phyloP scores from a whole-genome alignment of 2,329 filamentous ascomycete species.

The Pseudogymnoascus sp. region DNA sequence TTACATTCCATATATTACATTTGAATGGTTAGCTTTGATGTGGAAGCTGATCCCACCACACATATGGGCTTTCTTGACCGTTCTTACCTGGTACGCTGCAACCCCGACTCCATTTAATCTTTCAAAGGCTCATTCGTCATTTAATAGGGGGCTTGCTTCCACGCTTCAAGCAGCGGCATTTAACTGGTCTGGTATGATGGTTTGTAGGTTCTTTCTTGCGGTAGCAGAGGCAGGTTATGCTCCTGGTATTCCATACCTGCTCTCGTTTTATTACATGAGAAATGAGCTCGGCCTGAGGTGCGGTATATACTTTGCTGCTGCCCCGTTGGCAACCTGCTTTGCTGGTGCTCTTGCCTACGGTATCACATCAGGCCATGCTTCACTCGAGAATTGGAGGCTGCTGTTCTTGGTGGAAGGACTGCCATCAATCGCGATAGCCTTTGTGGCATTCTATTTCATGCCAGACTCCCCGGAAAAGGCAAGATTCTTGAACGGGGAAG shows the following conservation, averaged over 20 bases:
- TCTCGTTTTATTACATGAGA: constrained; percentile 40
- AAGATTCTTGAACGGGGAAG: constrained; percentile 37
- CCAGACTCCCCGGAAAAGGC: constrained; percentile 45
- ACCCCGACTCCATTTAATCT: not conserved
- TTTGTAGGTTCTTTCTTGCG: constrained; percentile 35
- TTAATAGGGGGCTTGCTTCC: constrained; percentile 18
- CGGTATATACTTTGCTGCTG: constrained; percentile 58
- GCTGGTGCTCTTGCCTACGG: constrained; percentile 60
- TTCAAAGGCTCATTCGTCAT: not conserved
- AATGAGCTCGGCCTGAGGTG: constrained; percentile 61
- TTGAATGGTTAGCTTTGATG: constrained; percentile 32
- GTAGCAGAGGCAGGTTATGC: constrained; percentile 37
- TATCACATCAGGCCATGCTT: constrained; percentile 53
- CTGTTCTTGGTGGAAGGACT: constrained; percentile 59
- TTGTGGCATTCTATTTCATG: constrained; percentile 46
- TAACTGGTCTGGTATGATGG: constrained; percentile 31
- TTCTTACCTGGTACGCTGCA: not conserved
- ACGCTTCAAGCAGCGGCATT: constrained; percentile 29
- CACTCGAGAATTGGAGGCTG: constrained; percentile 53
- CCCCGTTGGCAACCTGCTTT: constrained; percentile 61
- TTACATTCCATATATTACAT: constrained; percentile 34
- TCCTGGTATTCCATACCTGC: constrained; percentile 35
- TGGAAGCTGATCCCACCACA: constrained; percentile 33
- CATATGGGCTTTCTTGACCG: constrained; percentile 24
- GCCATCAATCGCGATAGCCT: constrained; percentile 47